A percentile compares a stretch with the other conserved stretches of the same genome.
These are phyloP conservation scores for Excoecaria cochinchinensis DNA, from an alignment of 345 rosid genomes.

Conservation along the genomic window DNA sequence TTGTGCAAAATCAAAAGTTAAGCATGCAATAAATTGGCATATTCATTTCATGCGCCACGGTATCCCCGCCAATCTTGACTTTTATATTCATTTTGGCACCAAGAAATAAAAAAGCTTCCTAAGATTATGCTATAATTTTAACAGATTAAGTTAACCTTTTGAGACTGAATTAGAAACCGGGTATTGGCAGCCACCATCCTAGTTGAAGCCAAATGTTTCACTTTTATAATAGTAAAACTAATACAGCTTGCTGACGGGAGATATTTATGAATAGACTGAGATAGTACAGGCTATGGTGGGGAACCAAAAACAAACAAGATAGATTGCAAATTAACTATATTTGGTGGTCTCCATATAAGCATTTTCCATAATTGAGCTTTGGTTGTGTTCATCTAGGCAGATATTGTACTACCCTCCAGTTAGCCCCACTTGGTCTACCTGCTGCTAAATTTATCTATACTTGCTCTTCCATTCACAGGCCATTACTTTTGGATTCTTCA, in stretches of 20 bases:
- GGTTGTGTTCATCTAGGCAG: conserved; percentile 23
- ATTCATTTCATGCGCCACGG: conserved; percentile 13
- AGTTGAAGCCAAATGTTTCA: conserved; percentile 11
- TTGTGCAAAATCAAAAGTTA: not conserved
- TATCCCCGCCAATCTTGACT: not conserved
- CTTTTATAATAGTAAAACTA: conserved; percentile 2
- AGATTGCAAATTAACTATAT: conserved; percentile 36
- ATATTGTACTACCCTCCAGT: conserved; percentile 16
- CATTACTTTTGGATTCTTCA: conserved; percentile 16
- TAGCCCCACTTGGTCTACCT: conserved; percentile 31
- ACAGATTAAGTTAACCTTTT: not conserved
- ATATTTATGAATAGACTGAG: conserved; percentile 34
- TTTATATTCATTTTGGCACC: not conserved
- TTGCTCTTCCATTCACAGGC: conserved; percentile 5
- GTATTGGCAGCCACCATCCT: conserved; percentile 27
- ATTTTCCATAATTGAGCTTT: conserved; percentile 39
- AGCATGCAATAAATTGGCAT: not conserved
- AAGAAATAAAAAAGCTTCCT: not conserved
- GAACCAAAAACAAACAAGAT: conserved; percentile 44
- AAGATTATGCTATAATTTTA: not conserved
- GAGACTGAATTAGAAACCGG: conserved; percentile 4
- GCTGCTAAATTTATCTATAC: conserved; percentile 21
- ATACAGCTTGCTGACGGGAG: conserved; percentile 39
- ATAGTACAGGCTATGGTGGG: conserved; percentile 13
- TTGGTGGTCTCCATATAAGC: conserved; percentile 37